Evolutionary conservation across 176 grass and related monocot species (phyloP).

Genomic region (Secale cereale): DNA sequence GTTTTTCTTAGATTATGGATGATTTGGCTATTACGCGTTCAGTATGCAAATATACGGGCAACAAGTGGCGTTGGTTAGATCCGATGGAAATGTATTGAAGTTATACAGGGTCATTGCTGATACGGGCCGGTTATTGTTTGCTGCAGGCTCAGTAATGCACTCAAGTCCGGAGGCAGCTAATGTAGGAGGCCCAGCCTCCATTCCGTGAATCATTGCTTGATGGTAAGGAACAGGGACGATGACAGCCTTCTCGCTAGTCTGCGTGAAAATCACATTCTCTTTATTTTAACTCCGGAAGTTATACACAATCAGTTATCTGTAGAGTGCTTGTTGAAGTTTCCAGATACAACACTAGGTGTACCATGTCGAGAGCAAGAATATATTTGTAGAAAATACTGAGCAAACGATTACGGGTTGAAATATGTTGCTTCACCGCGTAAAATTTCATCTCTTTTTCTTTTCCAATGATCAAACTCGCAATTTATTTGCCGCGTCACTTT

Average conservation of each 20-base stretch:
- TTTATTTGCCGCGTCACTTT: neutral
- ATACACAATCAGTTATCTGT: slow-evolving; percentile 42
- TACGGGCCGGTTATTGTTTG: slow-evolving; percentile 14
- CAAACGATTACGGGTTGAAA: slow-evolving; percentile 23
- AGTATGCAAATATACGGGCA: too few relatives aligned
- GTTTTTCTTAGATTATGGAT: too few relatives aligned
- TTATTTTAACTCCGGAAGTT: slow-evolving; percentile 41
- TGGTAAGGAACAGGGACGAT: slow-evolving; percentile 23
- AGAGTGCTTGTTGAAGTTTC: slow-evolving; percentile 43
- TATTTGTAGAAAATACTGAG: slow-evolving; percentile 41
- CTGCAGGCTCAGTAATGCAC: slow-evolving; percentile 95
- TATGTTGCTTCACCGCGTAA: slow-evolving; percentile 15
- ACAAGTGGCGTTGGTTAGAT: too few relatives aligned
- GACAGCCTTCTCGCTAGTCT: slow-evolving; percentile 9
- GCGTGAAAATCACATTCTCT: slow-evolving; percentile 19
- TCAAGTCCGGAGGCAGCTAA: slow-evolving; percentile 84
- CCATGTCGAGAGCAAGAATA: slow-evolving; percentile 39
- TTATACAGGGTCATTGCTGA: too few relatives aligned
- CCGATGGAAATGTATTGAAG: too few relatives aligned
- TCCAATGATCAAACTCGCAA: neutral
- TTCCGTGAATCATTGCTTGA: slow-evolving; percentile 28
- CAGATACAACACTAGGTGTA: slow-evolving; percentile 40
- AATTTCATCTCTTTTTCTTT: slow-evolving; percentile 18
- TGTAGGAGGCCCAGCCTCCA: slow-evolving; percentile 11
- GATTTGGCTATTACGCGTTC: too few relatives aligned